Base-by-base conservation (phyloP, 2,329 filamentous ascomycete genomes). In the Aspergillus jensenii region DNA sequence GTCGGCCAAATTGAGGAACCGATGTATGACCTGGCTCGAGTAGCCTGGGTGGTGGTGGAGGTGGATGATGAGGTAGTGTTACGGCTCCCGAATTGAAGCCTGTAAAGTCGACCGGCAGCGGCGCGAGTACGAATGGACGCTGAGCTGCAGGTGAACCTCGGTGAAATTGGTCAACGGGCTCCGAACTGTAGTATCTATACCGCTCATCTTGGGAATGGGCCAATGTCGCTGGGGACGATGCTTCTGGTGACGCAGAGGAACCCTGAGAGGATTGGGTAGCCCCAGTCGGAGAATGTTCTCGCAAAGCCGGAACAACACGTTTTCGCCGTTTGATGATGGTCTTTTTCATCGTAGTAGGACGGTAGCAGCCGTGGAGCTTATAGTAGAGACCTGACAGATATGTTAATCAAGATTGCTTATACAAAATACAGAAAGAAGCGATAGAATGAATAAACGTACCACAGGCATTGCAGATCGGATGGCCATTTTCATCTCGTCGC, bases 321-420 rank as follows among this genome's bases (percentile, higher is more conserved):
- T 98, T 98, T 60, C 95, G 84, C 61, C 95, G 86, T 76, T 99
- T 98, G 74, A 99, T 99, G 25, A 96, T 90, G 3, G 91, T 90
- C 75, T 97, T 98, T 76, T 98, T 99, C 95, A 99, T 98, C n/a
- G 91, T 91, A 5, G 95, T 91, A 0, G 95, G 95, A 43, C 95
- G 85, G 74, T 97, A 93, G 31, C 92, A 87, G 55, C 93, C 93
- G 72, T 99, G 95, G 3, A 99, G 86, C 75, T 98, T 98, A 79
- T 96, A 92, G 74, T 99, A 99, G 3, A 99, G 80, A 4, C 93
- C 92, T 96, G 45, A 48, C 27, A n/a, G 23, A 5, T 21, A 53
- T 37, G 35, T 66, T 46, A 56, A 11, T 41, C 33, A 25, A 23
- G 44, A 19, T 21, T 21, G 15, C 17, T 3, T 15, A 17, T 43